Evolutionary conservation across 2,329 filamentous ascomycete genomes (phyloP), one percentile per base, ranked within the genome.

Genomic region (Alternaria sp.): DNA sequence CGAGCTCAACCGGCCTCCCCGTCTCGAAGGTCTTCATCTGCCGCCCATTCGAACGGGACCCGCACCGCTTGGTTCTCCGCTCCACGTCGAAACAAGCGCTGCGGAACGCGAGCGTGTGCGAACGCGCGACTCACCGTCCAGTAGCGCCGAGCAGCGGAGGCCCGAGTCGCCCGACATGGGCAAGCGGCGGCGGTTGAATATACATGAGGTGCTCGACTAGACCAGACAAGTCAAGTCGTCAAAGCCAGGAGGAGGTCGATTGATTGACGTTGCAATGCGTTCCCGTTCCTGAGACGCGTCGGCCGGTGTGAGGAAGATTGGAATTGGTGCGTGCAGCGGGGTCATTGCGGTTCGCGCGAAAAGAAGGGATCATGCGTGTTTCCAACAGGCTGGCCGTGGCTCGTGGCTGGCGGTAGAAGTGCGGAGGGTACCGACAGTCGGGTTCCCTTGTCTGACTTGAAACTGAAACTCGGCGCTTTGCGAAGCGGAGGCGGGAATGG

Each of bases 181-280:
- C 21, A 80, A 80, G 68, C 70, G 78, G 60, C 63, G 78, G 47
- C 72, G 77, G 37, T 58, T 80, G 55, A 79, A 79, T 58, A 79
- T 80, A 44, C 73, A 74, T 30, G 77, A 79, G 65, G 72, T 80
- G 50, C 65, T 80, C 37, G 75, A 77, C 66, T 80, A 71, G 37
- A 41, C 37, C 37, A 10, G n/a, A 41, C 37, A 41, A 41, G 37
- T 41, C 37, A 41, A 6, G 9, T 41, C 37, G 37, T 41, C 37
- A 41, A 53, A 28, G n/a, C 14, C n/a, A 26, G n/a, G 15, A 51
- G 37, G 30, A 44, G 9, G 23, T 18, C 28, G 18, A 28, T 20
- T 30, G 69, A 64, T 33, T 41, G 56, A 54, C 15, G 20, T 41
- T 41, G 55, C 18, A 15, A 28, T 25, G 62, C 51, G 47, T n/a